Conservation (phyloP, 192 early-diverging fungal species). For the Kickxella alabastrina region DNA sequence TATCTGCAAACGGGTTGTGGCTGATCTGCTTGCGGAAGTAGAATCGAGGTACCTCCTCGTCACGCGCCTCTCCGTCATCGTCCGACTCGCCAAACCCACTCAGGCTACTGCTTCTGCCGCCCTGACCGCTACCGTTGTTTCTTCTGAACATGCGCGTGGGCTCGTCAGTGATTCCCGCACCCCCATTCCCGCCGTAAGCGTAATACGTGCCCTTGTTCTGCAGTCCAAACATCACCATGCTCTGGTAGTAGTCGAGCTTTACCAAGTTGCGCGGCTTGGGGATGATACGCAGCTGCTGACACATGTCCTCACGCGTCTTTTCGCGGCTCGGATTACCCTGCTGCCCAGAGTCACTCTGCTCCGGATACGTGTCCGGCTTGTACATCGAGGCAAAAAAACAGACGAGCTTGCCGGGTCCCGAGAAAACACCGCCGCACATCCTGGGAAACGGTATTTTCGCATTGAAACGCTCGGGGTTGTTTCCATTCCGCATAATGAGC, state of each 20-base stretch:
- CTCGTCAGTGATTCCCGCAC: not conserved
- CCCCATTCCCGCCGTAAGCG: slow-evolving; percentile 9
- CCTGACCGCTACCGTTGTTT: not conserved
- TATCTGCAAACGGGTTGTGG: slow-evolving; percentile 1
- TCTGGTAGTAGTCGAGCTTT: slow-evolving; percentile 31
- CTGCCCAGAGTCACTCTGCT: slow-evolving; percentile 4
- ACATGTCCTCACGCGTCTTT: slow-evolving; percentile 30
- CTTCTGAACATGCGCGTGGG: not conserved
- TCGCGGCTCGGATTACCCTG: slow-evolving; percentile 6
- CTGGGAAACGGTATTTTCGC: slow-evolving; percentile 46
- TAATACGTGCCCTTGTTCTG: slow-evolving; percentile 30
- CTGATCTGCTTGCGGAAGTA: slow-evolving; percentile 35
- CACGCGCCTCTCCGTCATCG: slow-evolving; percentile 20
- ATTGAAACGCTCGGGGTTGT: slow-evolving; percentile 36
- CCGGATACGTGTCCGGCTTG: slow-evolving; percentile 36
- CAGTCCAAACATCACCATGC: slow-evolving; percentile 33
- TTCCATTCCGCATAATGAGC: slow-evolving; percentile 16
- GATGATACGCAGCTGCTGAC: slow-evolving; percentile 33
- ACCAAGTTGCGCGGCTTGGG: slow-evolving; percentile 34
- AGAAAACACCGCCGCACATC: slow-evolving; percentile 51
- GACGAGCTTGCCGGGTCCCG: slow-evolving; percentile 40
- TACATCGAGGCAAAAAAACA: slow-evolving; percentile 50
- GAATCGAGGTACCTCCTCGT: slow-evolving; percentile 42
- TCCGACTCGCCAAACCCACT: slow-evolving; percentile 16
- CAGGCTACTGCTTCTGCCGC: slow-evolving; percentile 3